Evolutionary conservation across 73 alveolate genomes (phyloP), one percentile per base, ranked within the genome.

Genomic region (Paramecium sonneborni): DNA sequence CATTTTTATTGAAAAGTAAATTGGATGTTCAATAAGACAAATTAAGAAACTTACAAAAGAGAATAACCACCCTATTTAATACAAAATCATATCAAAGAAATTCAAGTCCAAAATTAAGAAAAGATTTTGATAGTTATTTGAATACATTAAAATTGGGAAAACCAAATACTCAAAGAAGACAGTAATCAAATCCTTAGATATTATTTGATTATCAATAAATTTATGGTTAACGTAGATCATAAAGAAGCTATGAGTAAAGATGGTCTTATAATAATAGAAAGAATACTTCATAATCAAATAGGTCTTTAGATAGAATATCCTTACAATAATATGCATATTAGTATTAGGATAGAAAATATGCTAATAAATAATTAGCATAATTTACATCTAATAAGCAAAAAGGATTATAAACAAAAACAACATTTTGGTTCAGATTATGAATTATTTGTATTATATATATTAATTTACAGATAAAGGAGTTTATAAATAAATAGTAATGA

Each of bases 361-460:
- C 56, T 3, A 32, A 74, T 74, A 39, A 39, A 37, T 18, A 34
- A 74, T 18, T 37, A 30, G 11, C 14, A 28, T 74, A 62, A 37
- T 74, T 74, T 21, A 74, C 87, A 20, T 32, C 15, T 12, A 32
- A 34, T 37, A n/a, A 23, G 20, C 7, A 67, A 6, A 52, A 52
- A 52, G 26, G 26, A 18, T 20, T 3, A 28, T 26, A 34, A 67
- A 24, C 85, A 18, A 74, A 74, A 39, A 74, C 58, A 8, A 74
- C 56, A 21, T 74, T 28, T 74, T 62, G 84, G 84, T 62, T 62
- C 24, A 62, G 84, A 62, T 62, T 62, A 62, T 62, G 84, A 62
- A 12, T 62, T 62, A 52, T 52, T 18, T 52, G 6, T 9, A 18
- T n/a, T 52, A 52, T 18, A n/a, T 52, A n/a, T 52, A 52, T 12